Conservation (phyloP, 2,329 filamentous ascomycete genomes). For the Tetracladium maxilliforme region DNA sequence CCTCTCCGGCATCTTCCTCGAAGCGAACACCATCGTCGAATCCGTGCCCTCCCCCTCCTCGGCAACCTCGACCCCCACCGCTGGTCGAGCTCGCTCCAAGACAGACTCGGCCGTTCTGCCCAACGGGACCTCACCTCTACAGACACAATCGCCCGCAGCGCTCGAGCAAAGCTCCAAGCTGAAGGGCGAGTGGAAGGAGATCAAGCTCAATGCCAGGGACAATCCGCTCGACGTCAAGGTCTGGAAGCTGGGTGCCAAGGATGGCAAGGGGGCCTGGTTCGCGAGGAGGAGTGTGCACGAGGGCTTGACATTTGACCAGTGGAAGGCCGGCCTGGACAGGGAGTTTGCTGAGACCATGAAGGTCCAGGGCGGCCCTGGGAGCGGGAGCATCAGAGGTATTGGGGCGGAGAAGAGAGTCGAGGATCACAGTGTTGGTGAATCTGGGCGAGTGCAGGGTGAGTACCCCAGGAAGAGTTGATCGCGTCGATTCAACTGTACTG, state of each 20-base stretch:
- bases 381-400: conserved; percentile 69
- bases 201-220: conserved; percentile 56
- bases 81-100: conserved; percentile 39
- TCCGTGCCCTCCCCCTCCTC: conserved; percentile 50
- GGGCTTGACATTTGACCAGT: conserved; percentile 61
- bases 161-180: conserved; percentile 40
- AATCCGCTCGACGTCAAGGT: conserved; percentile 66
- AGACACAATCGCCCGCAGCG: conserved; percentile 19
- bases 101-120: conserved; percentile 31
- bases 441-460: too few relatives aligned
- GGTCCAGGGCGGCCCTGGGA: conserved; percentile 52
- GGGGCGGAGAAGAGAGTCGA: conserved; percentile 67
- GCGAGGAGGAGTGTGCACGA: conserved; percentile 71
- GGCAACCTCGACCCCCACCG: conserved; percentile 25
- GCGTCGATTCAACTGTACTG: too few relatives aligned
- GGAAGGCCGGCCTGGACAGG: conserved; percentile 59
- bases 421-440: conserved; percentile 26
- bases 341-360: conserved; percentile 73
- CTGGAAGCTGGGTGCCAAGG: conserved; percentile 66
- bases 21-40: conserved; percentile 58
- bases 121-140: conserved; percentile 36
- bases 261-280: conserved; percentile 83
- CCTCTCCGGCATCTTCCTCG: conserved; percentile 43
- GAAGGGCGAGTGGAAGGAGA: conserved; percentile 77
- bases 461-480: too few relatives aligned